phyloP scores from a whole-genome alignment of 1,139 yeast genomes.

The Casaregolazyma suthepensis region DNA sequence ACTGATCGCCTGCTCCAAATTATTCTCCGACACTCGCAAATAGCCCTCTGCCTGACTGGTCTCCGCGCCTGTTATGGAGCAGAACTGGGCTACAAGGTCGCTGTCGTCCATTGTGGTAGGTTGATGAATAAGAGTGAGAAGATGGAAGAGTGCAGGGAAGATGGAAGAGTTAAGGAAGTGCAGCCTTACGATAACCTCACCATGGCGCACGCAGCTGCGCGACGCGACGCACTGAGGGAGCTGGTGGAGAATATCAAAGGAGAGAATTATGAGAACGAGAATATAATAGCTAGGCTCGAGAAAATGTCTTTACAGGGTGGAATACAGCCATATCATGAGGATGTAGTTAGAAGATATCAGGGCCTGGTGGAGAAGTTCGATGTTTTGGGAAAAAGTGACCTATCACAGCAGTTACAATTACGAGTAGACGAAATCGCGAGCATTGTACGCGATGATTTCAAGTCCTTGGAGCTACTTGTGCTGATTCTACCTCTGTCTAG shows the following conservation, averaged over 20 bases:
- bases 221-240: slow-evolving; percentile 10
- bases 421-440: slow-evolving; percentile 15
- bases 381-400: slow-evolving; percentile 24
- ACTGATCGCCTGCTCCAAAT: slow-evolving; percentile 80
- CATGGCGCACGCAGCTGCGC: slow-evolving; percentile 5
- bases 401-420: slow-evolving; percentile 19
- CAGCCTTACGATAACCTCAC: background rate
- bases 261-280: background rate
- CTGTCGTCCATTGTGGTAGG: slow-evolving; percentile 29
- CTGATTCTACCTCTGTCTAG: slow-evolving; percentile 16
- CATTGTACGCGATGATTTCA: slow-evolving; percentile 8
- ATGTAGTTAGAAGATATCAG: slow-evolving; percentile 16
- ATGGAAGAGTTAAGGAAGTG: too few relatives aligned
- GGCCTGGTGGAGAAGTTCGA: slow-evolving; percentile 22
- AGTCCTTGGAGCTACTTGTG: slow-evolving; percentile 15
- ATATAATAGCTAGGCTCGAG: background rate
- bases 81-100: slow-evolving; percentile 62
- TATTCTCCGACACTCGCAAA: slow-evolving; percentile 70
- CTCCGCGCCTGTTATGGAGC: slow-evolving; percentile 81
- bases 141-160: too few relatives aligned
- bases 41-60: slow-evolving; percentile 67
- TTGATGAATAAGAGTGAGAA: slow-evolving; percentile 1
- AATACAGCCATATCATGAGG: slow-evolving; percentile 15
- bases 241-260: slow-evolving; percentile 8
- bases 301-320: slow-evolving; percentile 3